Evolutionary conservation across 768 basidiomycete species (phyloP), one percentile per base, ranked within the genome.

Genomic region (Ephemerocybe angulata): DNA sequence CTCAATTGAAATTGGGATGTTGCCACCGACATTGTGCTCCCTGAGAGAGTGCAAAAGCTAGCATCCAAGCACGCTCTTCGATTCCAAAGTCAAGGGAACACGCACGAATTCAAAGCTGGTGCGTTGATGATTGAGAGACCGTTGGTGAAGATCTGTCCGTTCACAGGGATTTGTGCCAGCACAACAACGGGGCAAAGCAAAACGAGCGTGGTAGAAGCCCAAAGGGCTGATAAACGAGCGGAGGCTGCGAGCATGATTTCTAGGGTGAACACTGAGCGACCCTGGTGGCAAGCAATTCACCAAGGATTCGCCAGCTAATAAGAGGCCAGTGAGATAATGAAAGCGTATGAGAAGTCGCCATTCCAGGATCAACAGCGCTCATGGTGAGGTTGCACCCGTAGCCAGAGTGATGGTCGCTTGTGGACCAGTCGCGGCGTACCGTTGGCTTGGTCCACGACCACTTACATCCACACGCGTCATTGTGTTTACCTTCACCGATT

Each of bases 61-160:
- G 35, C 31, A 19, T 13, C 19, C 15, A 53, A 24, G 35, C 15
- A 38, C 49, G 29, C 17, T 48, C 46, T 48, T 19, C 19, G 13
- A 28, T 17, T 30, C 27, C 46, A 40, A 7, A 17, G 28, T 8
- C 37, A 22, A 3, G 24, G 29, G 29, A 4, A n/a, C 24, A 53
- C 63, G 35, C 58, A 72, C 72, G 69, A 72, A 13, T 63, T 58
- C 33, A 70, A 64, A 55, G 59, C 55, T 3, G 73, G 73, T 1
- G 68, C 58, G 52, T 72, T 65, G 40, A 72, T 65, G 54, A 75
- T 72, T 8, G 72, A 62, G n/a, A 75, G 65, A 1, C 72, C 73
- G 25, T 68, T 60, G 19, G 72, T 75, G 60, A 64, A 67, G 4
- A 56, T 63, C 57, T 69, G 71, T 5, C 71, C 70, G 53, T 71